phyloP scores from a whole-genome alignment of 768 basidiomycete genomes.

The Trametes punicea region DNA sequence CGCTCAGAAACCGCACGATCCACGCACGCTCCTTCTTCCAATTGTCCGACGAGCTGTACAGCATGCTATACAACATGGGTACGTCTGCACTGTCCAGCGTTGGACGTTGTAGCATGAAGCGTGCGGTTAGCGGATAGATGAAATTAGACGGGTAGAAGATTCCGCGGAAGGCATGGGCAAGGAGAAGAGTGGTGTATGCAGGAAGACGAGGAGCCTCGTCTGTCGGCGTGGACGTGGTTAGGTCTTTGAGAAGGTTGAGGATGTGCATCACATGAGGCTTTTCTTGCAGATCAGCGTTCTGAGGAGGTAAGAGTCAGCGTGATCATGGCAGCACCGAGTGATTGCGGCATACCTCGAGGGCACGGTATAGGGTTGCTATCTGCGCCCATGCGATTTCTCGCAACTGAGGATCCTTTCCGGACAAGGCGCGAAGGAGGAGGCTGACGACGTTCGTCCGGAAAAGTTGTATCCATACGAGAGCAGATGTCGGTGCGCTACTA shows the following conservation, averaged over 20 bases:
- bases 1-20: slow-evolving; percentile 81
- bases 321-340: background rate
- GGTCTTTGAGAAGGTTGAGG: slow-evolving; percentile 61
- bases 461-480: slow-evolving; percentile 81
- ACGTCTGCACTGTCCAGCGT: slow-evolving; percentile 79
- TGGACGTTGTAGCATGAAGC: slow-evolving; percentile 88
- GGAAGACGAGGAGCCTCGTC: slow-evolving; percentile 56
- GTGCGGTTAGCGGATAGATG: slow-evolving; percentile 80
- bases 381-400: slow-evolving; percentile 61
- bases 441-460: slow-evolving; percentile 79
- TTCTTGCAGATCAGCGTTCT: slow-evolving; percentile 73
- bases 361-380: slow-evolving; percentile 56
- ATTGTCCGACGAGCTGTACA: slow-evolving; percentile 71
- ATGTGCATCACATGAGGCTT: slow-evolving; percentile 69
- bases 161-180: slow-evolving; percentile 76
- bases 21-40: slow-evolving; percentile 89
- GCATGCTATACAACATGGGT: slow-evolving; percentile 85
- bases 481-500: slow-evolving; percentile 53
- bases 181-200: slow-evolving; percentile 73
- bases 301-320: background rate
- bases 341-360: slow-evolving; percentile 53
- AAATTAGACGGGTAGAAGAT: slow-evolving; percentile 87
- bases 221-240: slow-evolving; percentile 40
- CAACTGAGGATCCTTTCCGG: slow-evolving; percentile 57
- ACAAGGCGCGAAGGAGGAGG: slow-evolving; percentile 68